Conservation (phyloP, 345 rosid species). For the Clarkia xantiana region DNA sequence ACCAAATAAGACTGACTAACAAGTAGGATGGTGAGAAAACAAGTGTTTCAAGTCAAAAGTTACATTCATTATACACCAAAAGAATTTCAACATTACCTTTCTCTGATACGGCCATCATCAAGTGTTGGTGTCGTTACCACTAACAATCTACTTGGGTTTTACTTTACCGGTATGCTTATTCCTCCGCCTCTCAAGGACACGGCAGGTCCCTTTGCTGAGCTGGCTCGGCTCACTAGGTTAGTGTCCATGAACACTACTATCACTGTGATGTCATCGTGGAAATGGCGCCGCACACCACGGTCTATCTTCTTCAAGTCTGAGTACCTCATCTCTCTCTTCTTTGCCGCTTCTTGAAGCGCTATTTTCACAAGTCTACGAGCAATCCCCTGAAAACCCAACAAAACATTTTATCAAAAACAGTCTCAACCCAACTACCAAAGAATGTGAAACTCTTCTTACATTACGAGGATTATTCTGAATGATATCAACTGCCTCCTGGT, state of each 20-base stretch:
- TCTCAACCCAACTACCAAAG: background rate
- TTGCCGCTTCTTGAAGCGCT: constrained; percentile 37
- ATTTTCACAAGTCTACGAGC: constrained; percentile 53
- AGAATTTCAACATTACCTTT: background rate
- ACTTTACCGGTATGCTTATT: constrained; percentile 29
- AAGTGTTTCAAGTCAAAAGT: too few relatives aligned
- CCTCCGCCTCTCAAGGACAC: constrained; percentile 70
- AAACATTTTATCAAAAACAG: background rate
- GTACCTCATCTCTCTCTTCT: constrained; percentile 55
- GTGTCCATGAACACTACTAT: constrained; percentile 44
- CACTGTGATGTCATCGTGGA: constrained; percentile 68
- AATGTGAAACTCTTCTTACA: constrained; percentile 34
- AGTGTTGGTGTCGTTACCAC: background rate
- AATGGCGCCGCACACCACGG: constrained; percentile 55
- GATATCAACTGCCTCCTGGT: constrained; percentile 81
- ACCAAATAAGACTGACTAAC: too few relatives aligned
- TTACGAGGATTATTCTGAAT: constrained; percentile 68
- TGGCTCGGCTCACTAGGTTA: constrained; percentile 51
- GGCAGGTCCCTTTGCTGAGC: constrained; percentile 43
- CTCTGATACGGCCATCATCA: too few relatives aligned
- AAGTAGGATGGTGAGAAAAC: too few relatives aligned
- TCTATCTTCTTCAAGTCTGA: constrained; percentile 63
- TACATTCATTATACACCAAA: too few relatives aligned
- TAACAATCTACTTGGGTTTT: constrained; percentile 14
- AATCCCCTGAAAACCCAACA: constrained; percentile 34